Base-by-base conservation (phyloP, 2,329 filamentous ascomycete species). In the Fusarium tuaranense region DNA sequence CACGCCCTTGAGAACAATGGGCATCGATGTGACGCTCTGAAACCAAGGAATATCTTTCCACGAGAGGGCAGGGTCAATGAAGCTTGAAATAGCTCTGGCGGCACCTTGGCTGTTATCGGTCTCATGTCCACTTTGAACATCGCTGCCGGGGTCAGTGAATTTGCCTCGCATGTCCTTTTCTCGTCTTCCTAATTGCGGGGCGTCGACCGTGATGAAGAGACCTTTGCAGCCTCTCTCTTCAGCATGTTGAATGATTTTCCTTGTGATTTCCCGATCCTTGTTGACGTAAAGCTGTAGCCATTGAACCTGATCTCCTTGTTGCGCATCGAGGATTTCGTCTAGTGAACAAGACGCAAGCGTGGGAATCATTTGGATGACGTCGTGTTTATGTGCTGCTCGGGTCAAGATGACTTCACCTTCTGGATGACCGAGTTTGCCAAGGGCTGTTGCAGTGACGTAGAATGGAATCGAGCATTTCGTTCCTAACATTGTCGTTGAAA, bases 131-230 rank as follows among this genome's bases (percentile, higher is more conserved):
- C 34, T 39, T 38, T 59, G 32, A 59, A 59, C 32, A 20, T 58
- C 53, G 20, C 53, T 58, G 5, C 53, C 53, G 20, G 32, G 53
- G 8, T 58, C 53, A 14, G 53, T 58, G 10, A 58, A 58, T 44
- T 98, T 98, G 76, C 89, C 90, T 48, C 96, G 93, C 95, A 98
- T 98, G 83, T 98, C 96, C 86, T 98, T 98, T 83, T 98, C 97
- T 76, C 97, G 90, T 51, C 96, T 92, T 44, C 97, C 96, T n/a
- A 98, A 91, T 83, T 98, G 95, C 10, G 97, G 97, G 53, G 96
- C 96, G 82, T 99, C 97, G 63, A 99, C 97, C 3, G 97, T 99
- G 86, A 99, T 98, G 88, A 98, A 98, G n/a, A 99, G 91, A 13
- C 93, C 97, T 84, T 94, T 97, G 88, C 96, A 98, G 32, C 97